Conservation (phyloP, 2,329 filamentous ascomycete genomes). For the Colletotrichum magnum region DNA sequence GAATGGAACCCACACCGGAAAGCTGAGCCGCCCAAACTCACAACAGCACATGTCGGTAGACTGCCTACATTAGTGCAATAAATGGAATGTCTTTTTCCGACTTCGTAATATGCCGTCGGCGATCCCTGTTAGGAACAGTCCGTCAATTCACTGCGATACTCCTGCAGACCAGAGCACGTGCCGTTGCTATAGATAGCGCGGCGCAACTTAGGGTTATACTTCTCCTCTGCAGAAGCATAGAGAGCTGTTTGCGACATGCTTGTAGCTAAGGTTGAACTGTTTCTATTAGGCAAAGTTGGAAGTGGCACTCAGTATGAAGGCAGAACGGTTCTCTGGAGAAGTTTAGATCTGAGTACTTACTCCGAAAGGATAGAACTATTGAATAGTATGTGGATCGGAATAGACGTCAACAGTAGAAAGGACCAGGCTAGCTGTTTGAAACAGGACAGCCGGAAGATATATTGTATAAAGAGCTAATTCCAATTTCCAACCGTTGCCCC, state of each 20-base stretch:
- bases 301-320: not conserved
- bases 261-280: not conserved
- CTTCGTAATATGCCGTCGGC: not conserved
- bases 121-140: not conserved
- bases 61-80: not conserved
- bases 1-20: not conserved
- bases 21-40: not conserved
- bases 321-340: too few relatives aligned
- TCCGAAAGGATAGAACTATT: conserved; percentile 37
- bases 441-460: conserved; percentile 37
- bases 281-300: not conserved
- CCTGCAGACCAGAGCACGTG: not conserved
- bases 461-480: conserved; percentile 58
- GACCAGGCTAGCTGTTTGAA: conserved; percentile 44
- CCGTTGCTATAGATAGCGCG: not conserved
- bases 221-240: not conserved
- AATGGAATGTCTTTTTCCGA: not conserved
- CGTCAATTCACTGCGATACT: not conserved
- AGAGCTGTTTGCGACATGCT: not conserved
- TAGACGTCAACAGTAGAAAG: conserved; percentile 42
- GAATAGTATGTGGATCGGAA: conserved; percentile 48
- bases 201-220: not conserved
- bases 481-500: conserved; percentile 59
- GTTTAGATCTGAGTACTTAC: too few relatives aligned
- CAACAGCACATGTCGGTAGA: not conserved